Percentiles rank a stretch among this genome's conserved stretches.
Conservation (phyloP, 2,329 filamentous ascomycete genomes). For the Cordyceps javanica region DNA sequence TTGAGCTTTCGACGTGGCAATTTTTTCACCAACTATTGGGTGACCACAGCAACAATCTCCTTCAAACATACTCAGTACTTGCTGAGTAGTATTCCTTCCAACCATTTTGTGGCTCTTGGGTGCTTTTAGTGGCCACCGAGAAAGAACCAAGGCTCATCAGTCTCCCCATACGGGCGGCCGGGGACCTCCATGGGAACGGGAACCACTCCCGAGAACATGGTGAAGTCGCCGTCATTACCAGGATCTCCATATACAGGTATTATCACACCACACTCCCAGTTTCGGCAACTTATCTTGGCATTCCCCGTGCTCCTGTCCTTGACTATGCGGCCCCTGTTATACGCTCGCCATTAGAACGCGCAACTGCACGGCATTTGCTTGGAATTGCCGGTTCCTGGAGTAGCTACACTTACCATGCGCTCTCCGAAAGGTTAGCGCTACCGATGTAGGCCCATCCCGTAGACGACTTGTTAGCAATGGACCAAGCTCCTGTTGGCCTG, state of each 20-base stretch:
- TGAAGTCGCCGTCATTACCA: slow-evolving; percentile 14
- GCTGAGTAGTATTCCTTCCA: too few relatives aligned
- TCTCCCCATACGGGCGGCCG: slow-evolving; percentile 40
- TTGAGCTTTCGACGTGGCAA: too few relatives aligned
- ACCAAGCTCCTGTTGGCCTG: neutral
- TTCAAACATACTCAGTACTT: too few relatives aligned
- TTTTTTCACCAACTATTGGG: too few relatives aligned
- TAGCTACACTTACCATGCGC: slow-evolving; percentile 65
- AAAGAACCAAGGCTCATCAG: slow-evolving; percentile 39
- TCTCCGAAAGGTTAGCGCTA: slow-evolving; percentile 87
- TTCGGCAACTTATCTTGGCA: slow-evolving; percentile 75
- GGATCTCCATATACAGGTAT: slow-evolving; percentile 36
- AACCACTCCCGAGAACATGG: slow-evolving; percentile 47
- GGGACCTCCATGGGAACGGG: slow-evolving; percentile 61
- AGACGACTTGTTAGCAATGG: slow-evolving; percentile 14
- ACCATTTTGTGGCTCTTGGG: too few relatives aligned
- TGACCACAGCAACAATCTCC: too few relatives aligned
- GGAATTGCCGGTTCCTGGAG: slow-evolving; percentile 13
- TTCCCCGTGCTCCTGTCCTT: slow-evolving; percentile 61
- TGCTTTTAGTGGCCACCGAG: slow-evolving; percentile 12
- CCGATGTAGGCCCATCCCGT: slow-evolving; percentile 77
- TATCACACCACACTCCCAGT: slow-evolving; percentile 94
- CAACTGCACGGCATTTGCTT: slow-evolving; percentile 1
- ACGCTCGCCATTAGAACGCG: neutral
- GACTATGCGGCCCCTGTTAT: slow-evolving; percentile 65